Conservation (phyloP, 768 basidiomycete species). For the Crassisporium funariophilum region DNA sequence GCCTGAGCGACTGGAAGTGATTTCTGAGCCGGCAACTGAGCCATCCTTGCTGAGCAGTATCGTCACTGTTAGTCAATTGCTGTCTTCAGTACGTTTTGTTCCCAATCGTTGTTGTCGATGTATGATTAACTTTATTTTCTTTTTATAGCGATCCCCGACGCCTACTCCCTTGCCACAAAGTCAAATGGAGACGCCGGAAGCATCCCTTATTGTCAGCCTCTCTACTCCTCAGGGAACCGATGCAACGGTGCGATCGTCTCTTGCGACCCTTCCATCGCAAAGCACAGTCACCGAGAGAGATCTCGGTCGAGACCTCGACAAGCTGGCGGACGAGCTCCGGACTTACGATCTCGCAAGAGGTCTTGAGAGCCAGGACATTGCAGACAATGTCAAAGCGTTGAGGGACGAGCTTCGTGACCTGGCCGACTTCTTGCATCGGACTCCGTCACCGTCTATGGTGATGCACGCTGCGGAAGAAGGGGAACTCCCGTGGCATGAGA, state of each 20-base stretch:
- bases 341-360: constrained; percentile 58
- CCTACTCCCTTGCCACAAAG: constrained; percentile 20
- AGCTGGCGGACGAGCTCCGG: constrained; percentile 57
- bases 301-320: constrained; percentile 49
- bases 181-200: constrained; percentile 35
- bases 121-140: no score
- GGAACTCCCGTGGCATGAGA: no score
- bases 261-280: constrained; percentile 32
- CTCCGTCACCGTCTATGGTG: constrained; percentile 31
- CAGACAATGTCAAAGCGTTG: constrained; percentile 68
- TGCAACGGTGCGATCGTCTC: constrained; percentile 34
- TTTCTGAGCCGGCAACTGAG: neutral
- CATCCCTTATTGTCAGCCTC: constrained; percentile 38
- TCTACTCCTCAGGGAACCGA: constrained; percentile 43
- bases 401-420: constrained; percentile 70
- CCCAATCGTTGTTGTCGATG: no score
- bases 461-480: no score
- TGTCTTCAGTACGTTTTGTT: constrained; percentile 39
- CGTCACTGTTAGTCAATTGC: no score
- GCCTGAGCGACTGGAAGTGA: constrained; percentile 8
- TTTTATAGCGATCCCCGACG: constrained; percentile 8
- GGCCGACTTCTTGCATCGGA: constrained; percentile 54
- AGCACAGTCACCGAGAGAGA: constrained; percentile 54
- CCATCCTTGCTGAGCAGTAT: constrained; percentile 47
- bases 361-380: constrained; percentile 63